Evolutionary conservation across 2,329 filamentous ascomycete species (phyloP).

Genomic region (Celoporthe dispersa): DNA sequence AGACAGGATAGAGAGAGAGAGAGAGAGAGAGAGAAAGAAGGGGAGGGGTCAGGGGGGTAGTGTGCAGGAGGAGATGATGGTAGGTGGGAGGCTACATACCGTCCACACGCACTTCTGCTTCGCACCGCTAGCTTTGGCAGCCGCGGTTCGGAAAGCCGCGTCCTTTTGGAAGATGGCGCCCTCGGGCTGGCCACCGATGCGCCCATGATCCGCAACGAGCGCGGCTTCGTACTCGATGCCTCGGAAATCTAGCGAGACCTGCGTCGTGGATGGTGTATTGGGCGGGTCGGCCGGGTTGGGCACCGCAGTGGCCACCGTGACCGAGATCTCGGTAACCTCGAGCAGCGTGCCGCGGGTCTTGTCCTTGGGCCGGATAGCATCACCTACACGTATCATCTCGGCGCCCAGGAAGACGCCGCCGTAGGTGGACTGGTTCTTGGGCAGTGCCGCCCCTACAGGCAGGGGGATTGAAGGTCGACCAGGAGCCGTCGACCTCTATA

Average conservation of each 20-base stretch:
- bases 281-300: constrained; percentile 31
- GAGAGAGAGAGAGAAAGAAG: constrained; percentile 33
- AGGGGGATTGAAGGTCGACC: constrained; percentile 40
- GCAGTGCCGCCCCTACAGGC: constrained; percentile 30
- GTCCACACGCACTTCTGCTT: constrained; percentile 30
- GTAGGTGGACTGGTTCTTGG: constrained; percentile 32
- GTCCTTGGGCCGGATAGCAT: constrained; percentile 40
- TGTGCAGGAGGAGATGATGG: constrained; percentile 28
- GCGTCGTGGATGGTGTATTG: constrained; percentile 5
- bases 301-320: constrained; percentile 21
- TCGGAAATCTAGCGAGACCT: constrained; percentile 22
- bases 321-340: constrained; percentile 36
- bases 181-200: constrained; percentile 25
- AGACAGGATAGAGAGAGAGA: neutral
- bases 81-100: neutral
- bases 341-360: constrained; percentile 24
- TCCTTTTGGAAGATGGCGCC: constrained; percentile 28
- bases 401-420: constrained; percentile 43
- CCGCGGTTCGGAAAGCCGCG: constrained; percentile 28
- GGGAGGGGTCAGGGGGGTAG: constrained; percentile 31
- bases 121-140: constrained; percentile 24
- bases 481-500: constrained; percentile 41
- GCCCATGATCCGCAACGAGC: constrained; percentile 23
- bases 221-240: constrained; percentile 27
- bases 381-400: constrained; percentile 41